A percentile compares a stretch with the other conserved stretches of the same genome.
Conservation (phyloP, 495 filamentous ascomycete genomes). For the Mytilinidion resinicola region DNA sequence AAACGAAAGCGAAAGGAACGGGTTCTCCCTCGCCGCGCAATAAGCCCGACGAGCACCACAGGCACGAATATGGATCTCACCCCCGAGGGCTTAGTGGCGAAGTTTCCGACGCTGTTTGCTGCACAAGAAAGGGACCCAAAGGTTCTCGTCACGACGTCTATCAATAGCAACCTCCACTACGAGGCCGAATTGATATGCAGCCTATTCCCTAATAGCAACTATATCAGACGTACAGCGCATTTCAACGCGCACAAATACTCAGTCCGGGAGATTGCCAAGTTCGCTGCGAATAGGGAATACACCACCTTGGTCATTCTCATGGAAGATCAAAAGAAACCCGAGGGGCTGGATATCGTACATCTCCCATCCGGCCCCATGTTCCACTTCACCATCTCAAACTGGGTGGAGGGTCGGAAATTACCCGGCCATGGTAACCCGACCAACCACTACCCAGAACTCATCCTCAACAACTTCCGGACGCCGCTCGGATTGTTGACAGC, state of each 20-base stretch:
- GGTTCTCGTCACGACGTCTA: slow-evolving; percentile 80
- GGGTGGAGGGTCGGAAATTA: slow-evolving; percentile 74
- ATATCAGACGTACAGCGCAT: slow-evolving; percentile 78
- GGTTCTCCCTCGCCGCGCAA: slow-evolving; percentile 17
- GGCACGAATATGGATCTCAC: slow-evolving; percentile 36
- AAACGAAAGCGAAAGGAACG: slow-evolving; percentile 10
- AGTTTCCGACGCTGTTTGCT: slow-evolving; percentile 77
- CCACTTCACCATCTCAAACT: slow-evolving; percentile 78
- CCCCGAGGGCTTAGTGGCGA: slow-evolving; percentile 36
- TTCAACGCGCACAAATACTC: slow-evolving; percentile 78
- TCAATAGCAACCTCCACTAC: slow-evolving; percentile 78
- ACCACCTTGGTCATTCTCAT: slow-evolving; percentile 74
- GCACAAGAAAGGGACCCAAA: slow-evolving; percentile 54
- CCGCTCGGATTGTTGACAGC: slow-evolving; percentile 87
- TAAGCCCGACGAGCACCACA: slow-evolving; percentile 27
- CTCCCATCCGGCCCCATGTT: slow-evolving; percentile 81
- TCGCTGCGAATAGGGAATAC: slow-evolving; percentile 72
- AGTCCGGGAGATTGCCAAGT: slow-evolving; percentile 79
- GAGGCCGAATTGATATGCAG: slow-evolving; percentile 70
- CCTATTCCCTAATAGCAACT: slow-evolving; percentile 80
- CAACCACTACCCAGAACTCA: slow-evolving; percentile 84
- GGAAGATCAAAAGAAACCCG: slow-evolving; percentile 75
- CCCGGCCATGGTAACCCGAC: slow-evolving; percentile 86
- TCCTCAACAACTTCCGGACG: slow-evolving; percentile 93
- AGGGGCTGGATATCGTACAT: slow-evolving; percentile 72